phyloP scores from a whole-genome alignment of 192 early-diverging fungal species.

The Dissophora globulifera region DNA sequence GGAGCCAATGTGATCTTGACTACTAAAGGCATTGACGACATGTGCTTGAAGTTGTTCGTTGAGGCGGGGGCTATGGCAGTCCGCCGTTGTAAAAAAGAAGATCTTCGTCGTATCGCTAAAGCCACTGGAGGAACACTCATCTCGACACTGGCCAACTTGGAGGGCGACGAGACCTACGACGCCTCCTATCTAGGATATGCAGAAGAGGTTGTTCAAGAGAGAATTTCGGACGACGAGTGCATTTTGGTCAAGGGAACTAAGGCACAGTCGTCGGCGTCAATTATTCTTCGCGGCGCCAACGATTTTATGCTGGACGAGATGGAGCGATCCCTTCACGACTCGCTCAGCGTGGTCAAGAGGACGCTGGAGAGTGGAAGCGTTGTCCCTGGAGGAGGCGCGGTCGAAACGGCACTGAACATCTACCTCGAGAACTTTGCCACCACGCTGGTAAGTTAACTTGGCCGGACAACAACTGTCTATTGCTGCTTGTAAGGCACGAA shows the following conservation, averaged over 20 bases:
- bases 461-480: not conserved
- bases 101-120: conserved; percentile 96
- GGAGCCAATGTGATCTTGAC: conserved; percentile 98
- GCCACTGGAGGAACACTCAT: conserved; percentile 94
- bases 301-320: conserved; percentile 99
- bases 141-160: conserved; percentile 94
- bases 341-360: conserved; percentile 94
- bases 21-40: conserved; percentile 98
- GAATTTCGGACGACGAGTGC: conserved; percentile 97
- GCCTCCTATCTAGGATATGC: conserved; percentile 89
- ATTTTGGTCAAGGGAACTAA: conserved; percentile 96
- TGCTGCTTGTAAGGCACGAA: no score
- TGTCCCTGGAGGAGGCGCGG: conserved; percentile 97
- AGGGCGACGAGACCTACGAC: conserved; percentile 98
- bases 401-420: conserved; percentile 94
- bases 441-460: conserved; percentile 76
- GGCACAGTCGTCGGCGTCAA: conserved; percentile 86
- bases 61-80: conserved; percentile 99
- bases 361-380: conserved; percentile 95
- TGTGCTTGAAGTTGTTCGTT: conserved; percentile 97
- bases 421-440: conserved; percentile 99
- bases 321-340: conserved; percentile 97
- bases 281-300: conserved; percentile 98
- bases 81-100: conserved; percentile 95
- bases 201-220: conserved; percentile 96